phyloP scores from a whole-genome alignment of 2,329 filamentous ascomycete genomes.

The Neonectria sp. region DNA sequence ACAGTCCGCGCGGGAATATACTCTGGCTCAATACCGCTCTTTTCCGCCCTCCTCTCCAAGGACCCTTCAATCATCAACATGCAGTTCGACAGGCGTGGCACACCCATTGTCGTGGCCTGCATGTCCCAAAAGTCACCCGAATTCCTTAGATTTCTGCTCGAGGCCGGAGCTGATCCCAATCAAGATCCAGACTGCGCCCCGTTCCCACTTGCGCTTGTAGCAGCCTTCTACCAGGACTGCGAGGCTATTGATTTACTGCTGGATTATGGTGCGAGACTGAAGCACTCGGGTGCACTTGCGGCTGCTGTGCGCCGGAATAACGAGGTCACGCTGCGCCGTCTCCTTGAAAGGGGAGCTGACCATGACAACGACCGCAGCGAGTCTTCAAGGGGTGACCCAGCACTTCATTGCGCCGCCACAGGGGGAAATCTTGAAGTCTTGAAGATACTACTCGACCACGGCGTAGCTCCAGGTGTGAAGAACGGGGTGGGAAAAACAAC shows the following conservation, averaged over 20 bases:
- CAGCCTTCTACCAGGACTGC: slow-evolving; percentile 8
- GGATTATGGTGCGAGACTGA: slow-evolving; percentile 5
- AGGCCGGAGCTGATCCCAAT: slow-evolving; percentile 33
- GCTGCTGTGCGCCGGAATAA: background rate
- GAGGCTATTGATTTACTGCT: background rate
- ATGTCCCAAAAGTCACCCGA: slow-evolving; percentile 20
- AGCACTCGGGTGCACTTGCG: slow-evolving; percentile 7
- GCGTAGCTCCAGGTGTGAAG: background rate
- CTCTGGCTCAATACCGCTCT: slow-evolving; percentile 28
- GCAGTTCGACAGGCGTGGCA: slow-evolving; percentile 27
- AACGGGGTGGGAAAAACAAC: slow-evolving; percentile 2
- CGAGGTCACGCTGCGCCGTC: slow-evolving; percentile 1
- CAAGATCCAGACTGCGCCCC: slow-evolving; percentile 1
- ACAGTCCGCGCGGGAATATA: slow-evolving; percentile 22
- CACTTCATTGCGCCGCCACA: slow-evolving; percentile 12
- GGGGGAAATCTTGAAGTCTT: background rate
- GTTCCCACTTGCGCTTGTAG: background rate
- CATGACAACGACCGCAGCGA: background rate
- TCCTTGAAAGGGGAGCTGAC: background rate
- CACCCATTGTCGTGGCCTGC: slow-evolving; percentile 32
- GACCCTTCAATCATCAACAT: slow-evolving; percentile 30
- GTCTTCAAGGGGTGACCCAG: background rate
- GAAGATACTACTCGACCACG: slow-evolving; percentile 7
- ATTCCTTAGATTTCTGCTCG: slow-evolving; percentile 28
- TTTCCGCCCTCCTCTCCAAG: slow-evolving; percentile 17